Conservation (phyloP, 2,329 filamentous ascomycete genomes). For the Colletotrichum liaoningense region DNA sequence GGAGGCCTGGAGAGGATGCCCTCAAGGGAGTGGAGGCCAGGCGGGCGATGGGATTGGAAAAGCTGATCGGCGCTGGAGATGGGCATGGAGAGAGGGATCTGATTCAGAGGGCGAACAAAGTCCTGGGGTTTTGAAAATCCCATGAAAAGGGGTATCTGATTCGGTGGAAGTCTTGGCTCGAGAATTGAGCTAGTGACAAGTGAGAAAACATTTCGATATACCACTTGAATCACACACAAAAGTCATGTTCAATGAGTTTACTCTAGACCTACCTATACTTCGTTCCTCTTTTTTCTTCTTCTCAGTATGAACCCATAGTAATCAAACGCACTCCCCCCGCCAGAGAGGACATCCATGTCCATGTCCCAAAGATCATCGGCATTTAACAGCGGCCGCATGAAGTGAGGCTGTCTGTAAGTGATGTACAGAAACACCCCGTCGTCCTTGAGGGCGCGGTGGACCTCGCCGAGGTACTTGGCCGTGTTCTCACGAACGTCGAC, state of each 20-base stretch:
- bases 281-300: constrained; percentile 40
- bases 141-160: not conserved
- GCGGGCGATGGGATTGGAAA: constrained; percentile 59
- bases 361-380: constrained; percentile 53
- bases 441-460: constrained; percentile 59
- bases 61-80: constrained; percentile 42
- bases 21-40: constrained; percentile 48
- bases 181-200: no score
- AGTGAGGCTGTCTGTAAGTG: constrained; percentile 66
- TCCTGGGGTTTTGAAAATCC: constrained; percentile 52
- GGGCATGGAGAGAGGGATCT: constrained; percentile 49
- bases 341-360: constrained; percentile 53
- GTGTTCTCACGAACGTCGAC: constrained; percentile 60
- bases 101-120: constrained; percentile 54
- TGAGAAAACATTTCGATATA: no score
- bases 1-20: constrained; percentile 54
- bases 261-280: not conserved
- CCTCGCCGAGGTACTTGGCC: constrained; percentile 60
- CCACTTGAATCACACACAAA: no score
- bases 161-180: not conserved
- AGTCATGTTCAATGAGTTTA: no score
- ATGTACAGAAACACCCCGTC: constrained; percentile 63
- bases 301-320: constrained; percentile 59
- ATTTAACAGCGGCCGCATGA: constrained; percentile 60
- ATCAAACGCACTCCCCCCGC: constrained; percentile 55